These are phyloP conservation scores for Parmelia sp. DNA, from an alignment of 495 filamentous ascomycete genomes.

Conservation along the genomic window DNA sequence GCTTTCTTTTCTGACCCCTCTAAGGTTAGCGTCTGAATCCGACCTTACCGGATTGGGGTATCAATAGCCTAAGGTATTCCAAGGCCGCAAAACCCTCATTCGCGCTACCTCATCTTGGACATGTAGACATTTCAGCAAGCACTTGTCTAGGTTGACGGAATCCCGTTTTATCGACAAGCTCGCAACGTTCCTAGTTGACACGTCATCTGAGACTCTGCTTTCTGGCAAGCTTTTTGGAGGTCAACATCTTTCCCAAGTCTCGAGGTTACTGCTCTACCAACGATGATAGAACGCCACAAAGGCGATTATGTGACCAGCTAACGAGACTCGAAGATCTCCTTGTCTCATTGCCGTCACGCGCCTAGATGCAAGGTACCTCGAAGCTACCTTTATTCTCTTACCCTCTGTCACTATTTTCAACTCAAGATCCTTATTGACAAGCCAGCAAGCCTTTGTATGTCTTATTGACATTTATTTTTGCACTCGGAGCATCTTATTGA, in stretches of 20 bases:
- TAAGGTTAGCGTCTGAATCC: not conserved
- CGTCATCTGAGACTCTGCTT: not conserved
- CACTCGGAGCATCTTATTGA: not conserved
- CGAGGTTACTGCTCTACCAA: not conserved
- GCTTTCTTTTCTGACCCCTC: not conserved
- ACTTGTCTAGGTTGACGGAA: not conserved
- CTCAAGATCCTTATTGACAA: not conserved
- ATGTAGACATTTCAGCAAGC: not conserved
- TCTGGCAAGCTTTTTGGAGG: not conserved
- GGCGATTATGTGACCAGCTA: not conserved
- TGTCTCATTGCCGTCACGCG: not conserved
- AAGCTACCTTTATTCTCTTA: not conserved
- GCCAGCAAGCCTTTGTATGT: not conserved
- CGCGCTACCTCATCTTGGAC: not conserved
- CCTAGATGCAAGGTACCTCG: not conserved
- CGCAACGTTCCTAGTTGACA: not conserved
- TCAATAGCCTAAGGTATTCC: constrained; percentile 17
- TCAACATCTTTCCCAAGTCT: not conserved
- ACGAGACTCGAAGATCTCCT: not conserved
- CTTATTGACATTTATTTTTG: constrained; percentile 16
- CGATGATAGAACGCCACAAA: not conserved
- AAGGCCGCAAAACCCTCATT: not conserved
- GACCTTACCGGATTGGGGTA: constrained; percentile 17
- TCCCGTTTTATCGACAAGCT: not conserved
- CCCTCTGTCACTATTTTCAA: not conserved